Percentiles rank a stretch among this genome's conserved stretches.
These are phyloP conservation scores for Eutrema yunnanense DNA, from an alignment of 345 rosid genomes.

Conservation along the genomic window DNA sequence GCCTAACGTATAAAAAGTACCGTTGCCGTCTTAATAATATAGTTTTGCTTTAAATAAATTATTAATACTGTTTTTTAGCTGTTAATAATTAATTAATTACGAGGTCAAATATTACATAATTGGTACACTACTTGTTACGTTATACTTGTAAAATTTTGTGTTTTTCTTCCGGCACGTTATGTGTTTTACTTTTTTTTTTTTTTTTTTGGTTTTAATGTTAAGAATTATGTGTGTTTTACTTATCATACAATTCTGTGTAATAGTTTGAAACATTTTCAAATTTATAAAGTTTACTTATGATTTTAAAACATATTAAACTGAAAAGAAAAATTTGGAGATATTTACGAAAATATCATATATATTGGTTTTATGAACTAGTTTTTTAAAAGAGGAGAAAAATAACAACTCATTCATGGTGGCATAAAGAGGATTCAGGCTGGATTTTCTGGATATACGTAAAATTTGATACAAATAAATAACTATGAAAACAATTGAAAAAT, in stretches of 20 bases:
- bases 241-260: not conserved
- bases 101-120: no score
- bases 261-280: not conserved
- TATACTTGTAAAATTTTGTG: not conserved
- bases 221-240: not conserved
- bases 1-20: slow-evolving; percentile 1
- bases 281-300: not conserved
- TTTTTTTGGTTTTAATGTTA: no score
- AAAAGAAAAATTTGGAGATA: no score
- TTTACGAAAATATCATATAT: no score
- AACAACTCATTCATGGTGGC: not conserved
- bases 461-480: not conserved
- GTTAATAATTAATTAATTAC: not conserved
- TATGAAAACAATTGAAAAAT: not conserved
- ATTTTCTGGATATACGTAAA: not conserved
- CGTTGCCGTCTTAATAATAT: not conserved
- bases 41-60: not conserved
- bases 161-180: not conserved
- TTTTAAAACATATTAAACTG: no score
- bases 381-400: not conserved
- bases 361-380: not conserved
- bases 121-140: not conserved
- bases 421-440: not conserved
- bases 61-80: not conserved
- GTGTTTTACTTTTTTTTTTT: not conserved